A percentile compares a stretch with the other conserved stretches of the same genome.
Evolutionary conservation across 768 basidiomycete species (phyloP).

Genomic region (Macrocybe gigantea): DNA sequence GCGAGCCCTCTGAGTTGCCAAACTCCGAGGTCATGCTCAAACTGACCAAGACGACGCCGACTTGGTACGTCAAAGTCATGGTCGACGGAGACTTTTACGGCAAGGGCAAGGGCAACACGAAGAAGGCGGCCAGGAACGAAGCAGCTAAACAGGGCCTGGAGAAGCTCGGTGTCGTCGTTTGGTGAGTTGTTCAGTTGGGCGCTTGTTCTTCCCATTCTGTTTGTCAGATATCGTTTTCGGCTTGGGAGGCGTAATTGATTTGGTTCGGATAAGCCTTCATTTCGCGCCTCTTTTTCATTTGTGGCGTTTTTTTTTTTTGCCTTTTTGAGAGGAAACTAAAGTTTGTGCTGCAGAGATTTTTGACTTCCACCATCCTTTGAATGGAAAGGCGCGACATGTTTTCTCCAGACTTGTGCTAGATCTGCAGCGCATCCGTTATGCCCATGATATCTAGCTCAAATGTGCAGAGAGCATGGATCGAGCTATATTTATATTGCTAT

Average conservation of each 20-base stretch:
- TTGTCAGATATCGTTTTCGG: neutral
- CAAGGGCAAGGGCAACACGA: conserved; percentile 62
- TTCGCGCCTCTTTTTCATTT: neutral
- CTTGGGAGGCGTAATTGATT: no score
- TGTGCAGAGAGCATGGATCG: conserved; percentile 57
- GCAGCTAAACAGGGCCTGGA: conserved; percentile 71
- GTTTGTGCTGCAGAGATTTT: neutral
- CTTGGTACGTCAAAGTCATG: conserved; percentile 65
- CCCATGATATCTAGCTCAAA: conserved; percentile 38
- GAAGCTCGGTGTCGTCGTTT: conserved; percentile 51
- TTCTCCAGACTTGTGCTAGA: conserved; percentile 58
- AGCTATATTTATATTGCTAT: conserved; percentile 5
- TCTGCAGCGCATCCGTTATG: conserved; percentile 7
- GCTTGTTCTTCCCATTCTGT: conserved; percentile 4
- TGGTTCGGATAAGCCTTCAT: neutral
- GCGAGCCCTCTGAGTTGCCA: conserved; percentile 13
- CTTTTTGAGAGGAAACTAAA: neutral
- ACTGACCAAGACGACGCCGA: conserved; percentile 61
- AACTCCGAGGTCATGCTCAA: conserved; percentile 21
- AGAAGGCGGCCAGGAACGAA: conserved; percentile 76
- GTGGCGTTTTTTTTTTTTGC: neutral
- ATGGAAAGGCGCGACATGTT: conserved; percentile 22
- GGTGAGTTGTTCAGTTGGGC: conserved; percentile 27
- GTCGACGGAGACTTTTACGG: conserved; percentile 59
- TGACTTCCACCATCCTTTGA: neutral